Conservation (phyloP, 208 protist species). For the Trypanosoma rangeli region DNA sequence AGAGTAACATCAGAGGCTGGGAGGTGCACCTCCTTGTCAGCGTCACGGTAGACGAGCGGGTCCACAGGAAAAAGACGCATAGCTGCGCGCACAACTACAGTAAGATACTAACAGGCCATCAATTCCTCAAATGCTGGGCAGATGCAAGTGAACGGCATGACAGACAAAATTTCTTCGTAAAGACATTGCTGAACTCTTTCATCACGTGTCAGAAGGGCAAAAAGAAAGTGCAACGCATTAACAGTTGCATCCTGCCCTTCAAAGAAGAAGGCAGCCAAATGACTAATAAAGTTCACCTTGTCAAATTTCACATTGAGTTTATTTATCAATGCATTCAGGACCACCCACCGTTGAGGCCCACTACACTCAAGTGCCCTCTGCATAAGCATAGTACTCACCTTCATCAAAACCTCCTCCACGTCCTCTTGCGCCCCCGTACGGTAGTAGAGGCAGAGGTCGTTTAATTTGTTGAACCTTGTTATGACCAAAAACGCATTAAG, state of each 20-base stretch:
- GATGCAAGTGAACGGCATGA: slow-evolving; percentile 39
- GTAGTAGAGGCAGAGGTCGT: slow-evolving; percentile 60
- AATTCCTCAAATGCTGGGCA: slow-evolving; percentile 52
- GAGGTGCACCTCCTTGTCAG: slow-evolving; percentile 38
- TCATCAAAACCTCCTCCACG: slow-evolving; percentile 31
- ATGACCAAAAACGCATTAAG: slow-evolving; percentile 43
- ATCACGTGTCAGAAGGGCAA: slow-evolving; percentile 41
- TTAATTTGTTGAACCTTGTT: slow-evolving; percentile 44
- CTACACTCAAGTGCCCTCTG: slow-evolving; percentile 18
- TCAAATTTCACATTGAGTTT: slow-evolving; percentile 39
- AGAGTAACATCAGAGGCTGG: slow-evolving; percentile 47
- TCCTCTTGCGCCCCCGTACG: slow-evolving; percentile 37
- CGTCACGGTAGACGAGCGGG: slow-evolving; percentile 60
- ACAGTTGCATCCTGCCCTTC: slow-evolving; percentile 58
- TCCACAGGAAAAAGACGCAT: slow-evolving; percentile 58
- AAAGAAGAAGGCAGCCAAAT: slow-evolving; percentile 60
- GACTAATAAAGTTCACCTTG: slow-evolving; percentile 45
- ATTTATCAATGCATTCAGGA: slow-evolving; percentile 52
- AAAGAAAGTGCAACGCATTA: slow-evolving; percentile 53
- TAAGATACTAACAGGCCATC: slow-evolving; percentile 48
- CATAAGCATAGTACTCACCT: slow-evolving; percentile 33
- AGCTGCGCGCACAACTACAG: slow-evolving; percentile 41
- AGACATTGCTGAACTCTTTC: slow-evolving; percentile 40
- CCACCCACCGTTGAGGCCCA: slow-evolving; percentile 23
- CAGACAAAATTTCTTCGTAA: slow-evolving; percentile 35